These are phyloP conservation scores for Alternaria consortialis DNA, from an alignment of 2,329 filamentous ascomycete species.

Conservation along the genomic window DNA sequence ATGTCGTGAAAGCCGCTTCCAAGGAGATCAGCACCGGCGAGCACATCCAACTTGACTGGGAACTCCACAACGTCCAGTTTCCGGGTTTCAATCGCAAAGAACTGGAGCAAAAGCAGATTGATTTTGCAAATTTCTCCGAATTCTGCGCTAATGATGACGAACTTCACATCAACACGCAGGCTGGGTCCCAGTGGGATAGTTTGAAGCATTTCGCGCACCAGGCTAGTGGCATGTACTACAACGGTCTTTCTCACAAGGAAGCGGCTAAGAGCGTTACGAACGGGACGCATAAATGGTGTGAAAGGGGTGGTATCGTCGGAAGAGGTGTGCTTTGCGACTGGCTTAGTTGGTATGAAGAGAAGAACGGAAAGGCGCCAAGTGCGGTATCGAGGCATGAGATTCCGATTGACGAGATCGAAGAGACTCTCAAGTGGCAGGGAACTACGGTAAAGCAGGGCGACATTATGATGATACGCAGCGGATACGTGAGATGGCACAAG, in stretches of 20 bases:
- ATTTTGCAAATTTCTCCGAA: conserved; percentile 47
- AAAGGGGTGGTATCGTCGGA: conserved; percentile 48
- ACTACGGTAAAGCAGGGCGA: conserved; percentile 43
- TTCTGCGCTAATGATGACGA: conserved; percentile 45
- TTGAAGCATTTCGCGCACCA: conserved; percentile 50
- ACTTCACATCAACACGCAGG: conserved; percentile 45
- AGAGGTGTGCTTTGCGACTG: conserved; percentile 47
- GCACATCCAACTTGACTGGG: conserved; percentile 64
- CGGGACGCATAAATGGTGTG: conserved; percentile 50
- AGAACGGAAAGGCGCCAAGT: conserved; percentile 39
- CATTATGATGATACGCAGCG: conserved; percentile 51
- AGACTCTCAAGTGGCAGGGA: conserved; percentile 43
- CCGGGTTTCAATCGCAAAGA: conserved; percentile 63
- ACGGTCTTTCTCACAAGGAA: conserved; percentile 44
- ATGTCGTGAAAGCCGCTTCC: conserved; percentile 60
- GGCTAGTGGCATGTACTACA: conserved; percentile 38
- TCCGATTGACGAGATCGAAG: conserved; percentile 39
- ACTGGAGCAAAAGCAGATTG: conserved; percentile 61
- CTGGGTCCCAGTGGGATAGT: conserved; percentile 49
- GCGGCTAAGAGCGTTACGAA: conserved; percentile 34
- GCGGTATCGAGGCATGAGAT: conserved; percentile 44
- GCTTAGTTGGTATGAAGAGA: conserved; percentile 43
- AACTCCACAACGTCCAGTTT: conserved; percentile 64
- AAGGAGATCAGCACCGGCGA: conserved; percentile 62
- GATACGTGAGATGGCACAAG: conserved; percentile 57